Conservation (phyloP, 257 asterid genomes). For the Knoxia roxburghii region DNA sequence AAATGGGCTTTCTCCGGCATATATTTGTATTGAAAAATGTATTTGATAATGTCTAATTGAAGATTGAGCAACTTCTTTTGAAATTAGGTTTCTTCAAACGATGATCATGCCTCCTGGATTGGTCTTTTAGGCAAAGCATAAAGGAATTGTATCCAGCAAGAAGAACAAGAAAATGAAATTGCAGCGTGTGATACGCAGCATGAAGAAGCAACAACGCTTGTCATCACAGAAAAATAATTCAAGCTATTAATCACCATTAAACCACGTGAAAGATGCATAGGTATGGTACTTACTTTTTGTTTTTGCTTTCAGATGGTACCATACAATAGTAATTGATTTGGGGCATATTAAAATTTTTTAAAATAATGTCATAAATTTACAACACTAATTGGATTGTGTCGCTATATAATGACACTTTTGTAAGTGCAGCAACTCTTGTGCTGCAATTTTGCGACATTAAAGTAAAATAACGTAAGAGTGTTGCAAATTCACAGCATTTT, state of each 20-base stretch:
- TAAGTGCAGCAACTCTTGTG: too few species aligned
- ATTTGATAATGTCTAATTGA: not conserved
- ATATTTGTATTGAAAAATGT: not conserved
- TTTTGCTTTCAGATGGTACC: not conserved
- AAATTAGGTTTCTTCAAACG: constrained; percentile 6
- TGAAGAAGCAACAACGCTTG: constrained; percentile 88
- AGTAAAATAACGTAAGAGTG: too few species aligned
- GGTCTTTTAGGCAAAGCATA: constrained; percentile 61
- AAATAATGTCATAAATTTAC: too few species aligned
- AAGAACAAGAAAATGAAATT: constrained; percentile 96
- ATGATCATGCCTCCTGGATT: constrained; percentile 4
- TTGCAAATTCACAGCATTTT: too few species aligned
- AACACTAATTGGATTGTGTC: too few species aligned
- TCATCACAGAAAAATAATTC: constrained; percentile 51
- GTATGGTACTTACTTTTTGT: constrained; percentile 26
- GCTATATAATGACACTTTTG: too few species aligned
- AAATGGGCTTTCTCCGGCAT: too few species aligned
- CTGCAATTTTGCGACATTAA: too few species aligned
- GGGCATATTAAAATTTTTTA: too few species aligned
- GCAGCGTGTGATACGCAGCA: constrained; percentile 79
- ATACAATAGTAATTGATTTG: too few species aligned
- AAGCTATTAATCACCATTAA: constrained; percentile 76
- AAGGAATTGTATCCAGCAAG: constrained; percentile 90
- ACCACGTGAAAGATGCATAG: constrained; percentile 92
- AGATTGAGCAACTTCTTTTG: not conserved